Evolutionary conservation across 1,139 yeast genomes (phyloP).

Genomic region (Meyerozyma carpophila): DNA sequence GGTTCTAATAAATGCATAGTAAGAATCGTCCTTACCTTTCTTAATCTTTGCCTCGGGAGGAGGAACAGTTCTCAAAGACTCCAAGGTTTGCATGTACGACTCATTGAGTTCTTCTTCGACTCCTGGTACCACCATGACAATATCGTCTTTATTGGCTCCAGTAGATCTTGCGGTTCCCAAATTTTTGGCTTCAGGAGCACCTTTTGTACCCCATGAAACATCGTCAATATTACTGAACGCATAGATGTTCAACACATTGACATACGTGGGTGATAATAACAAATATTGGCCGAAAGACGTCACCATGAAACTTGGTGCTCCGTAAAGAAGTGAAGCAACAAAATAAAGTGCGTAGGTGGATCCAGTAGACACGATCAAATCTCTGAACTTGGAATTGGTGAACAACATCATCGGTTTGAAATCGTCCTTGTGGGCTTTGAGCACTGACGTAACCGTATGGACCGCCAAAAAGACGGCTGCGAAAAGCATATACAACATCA

Average conservation of each 20-base stretch:
- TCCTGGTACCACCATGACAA: conserved; percentile 64
- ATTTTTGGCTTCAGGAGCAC: conserved; percentile 58
- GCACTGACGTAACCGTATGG: conserved; percentile 48
- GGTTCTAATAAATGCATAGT: conserved; percentile 42
- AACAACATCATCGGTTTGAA: conserved; percentile 46
- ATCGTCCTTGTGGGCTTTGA: conserved; percentile 35
- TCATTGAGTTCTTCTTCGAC: conserved; percentile 57
- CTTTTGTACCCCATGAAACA: conserved; percentile 86
- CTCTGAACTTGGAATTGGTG: conserved; percentile 66
- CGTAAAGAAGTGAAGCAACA: conserved; percentile 65
- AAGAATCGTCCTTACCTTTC: conserved; percentile 12
- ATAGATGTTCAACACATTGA: conserved; percentile 74
- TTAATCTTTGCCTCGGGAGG: conserved; percentile 16
- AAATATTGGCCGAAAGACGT: conserved; percentile 70
- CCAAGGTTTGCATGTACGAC: conserved; percentile 48
- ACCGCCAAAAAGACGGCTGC: conserved; percentile 84
- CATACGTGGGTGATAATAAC: conserved; percentile 67
- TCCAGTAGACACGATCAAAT: conserved; percentile 76
- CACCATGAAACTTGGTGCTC: conserved; percentile 77
- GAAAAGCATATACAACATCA: conserved; percentile 31
- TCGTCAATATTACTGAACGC: conserved; percentile 85
- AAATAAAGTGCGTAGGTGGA: conserved; percentile 83
- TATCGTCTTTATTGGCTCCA: conserved; percentile 54
- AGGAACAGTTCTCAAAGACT: conserved; percentile 33
- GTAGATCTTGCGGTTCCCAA: conserved; percentile 63